Base-by-base conservation (phyloP, 2,329 filamentous ascomycete genomes). In the Cordyceps pruinosa region DNA sequence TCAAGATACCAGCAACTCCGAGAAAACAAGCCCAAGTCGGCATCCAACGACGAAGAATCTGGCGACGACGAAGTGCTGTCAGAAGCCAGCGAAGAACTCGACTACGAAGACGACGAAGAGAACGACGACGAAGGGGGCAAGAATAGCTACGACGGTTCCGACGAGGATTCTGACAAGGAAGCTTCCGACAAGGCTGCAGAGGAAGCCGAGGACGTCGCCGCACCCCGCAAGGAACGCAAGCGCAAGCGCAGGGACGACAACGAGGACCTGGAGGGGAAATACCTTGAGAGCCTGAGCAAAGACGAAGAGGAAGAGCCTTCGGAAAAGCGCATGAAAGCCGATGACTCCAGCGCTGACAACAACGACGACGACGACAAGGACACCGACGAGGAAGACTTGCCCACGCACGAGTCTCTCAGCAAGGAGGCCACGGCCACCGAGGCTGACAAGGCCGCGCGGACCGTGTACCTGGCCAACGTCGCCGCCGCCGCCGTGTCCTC, bases 401-500 rank as follows among this genome's bases (percentile, higher is more conserved):
- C 78, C 4, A 72, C 81, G 41, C 84, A 87, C 64, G 85, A 86
- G 66, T 83, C 79, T 56, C 75, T 82, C 39, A 71, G 69, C 62
- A 77, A 73, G 55, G 72, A 73, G 69, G 80, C 75, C 73, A 84
- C 78, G 70, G 75, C 64, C 47, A 65, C 76, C 23, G 89, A 95
- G 62, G 66, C 95, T 2, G 89, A 95, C 58, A 96, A 96, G 75
- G 89, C 93, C 9, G 83, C 83, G 58, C 88, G 94, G 57, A 99
- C 94, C 7, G 85, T 97, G 42, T 99, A 97, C 73, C 77, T 99
- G 13, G 88, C 89, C 66, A 99, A 99, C 67, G 90, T 99, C 46
- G 91, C 91, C 15, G 86, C 82, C 23, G 78, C 87, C 53, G 90
- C 90, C 42, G 90, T 97, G 66, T 88, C 85, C 49, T 91, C 88